Base-by-base conservation (phyloP, 768 basidiomycete genomes). In the Pleurotus citrinopileatus region DNA sequence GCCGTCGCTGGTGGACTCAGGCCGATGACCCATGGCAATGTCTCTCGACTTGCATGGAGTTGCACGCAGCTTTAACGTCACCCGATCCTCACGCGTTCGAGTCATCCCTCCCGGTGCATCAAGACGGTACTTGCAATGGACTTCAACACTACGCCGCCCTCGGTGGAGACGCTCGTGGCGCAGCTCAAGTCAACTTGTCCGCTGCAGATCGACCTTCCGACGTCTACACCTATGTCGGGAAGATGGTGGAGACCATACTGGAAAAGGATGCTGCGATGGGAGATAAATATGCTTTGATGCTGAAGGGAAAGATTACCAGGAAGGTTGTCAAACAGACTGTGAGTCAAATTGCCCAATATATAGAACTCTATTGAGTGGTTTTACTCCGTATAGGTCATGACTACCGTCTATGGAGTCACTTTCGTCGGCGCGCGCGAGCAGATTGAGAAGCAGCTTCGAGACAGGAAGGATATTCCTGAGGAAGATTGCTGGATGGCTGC, bases 241-340 rank as follows among this genome's bases (percentile, higher is more conserved):
- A 80, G 59, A 89, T 92, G 80, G 94, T 95, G 47, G 89, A 96
- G 68, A 67, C 76, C 60, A 67, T 77, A 43, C 75, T 97, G 28
- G 69, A 70, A 38, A 69, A 70, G 60, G 90, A 92, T 55, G 74
- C 78, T 4, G 71, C 66, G 55, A 70, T 71, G 6, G 86, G 82
- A 1, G 66, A 79, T 8, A 65, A 72, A 52, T 69, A 73, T 52
- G 96, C 94, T 0, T 57, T 70, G 45, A 59, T 89, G 59, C 75
- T 96, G 23, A 52, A 74, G 37, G 92, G 91, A 27, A 92, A 91
- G 68, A 78, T 99, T 26, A 78, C 91, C 17, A 73, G 97, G 20
- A 98, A 99, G 70, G 87, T 97, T 15, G 96, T 99, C 61, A 99
- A 99, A 76, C 96, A 98, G 74, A 98, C 97, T 20, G 92, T 89